Percentiles rank a stretch among this genome's conserved stretches.
These are phyloP conservation scores for Begonia fuchsioides DNA, from an alignment of 306 rosid species.

Conservation along the genomic window DNA sequence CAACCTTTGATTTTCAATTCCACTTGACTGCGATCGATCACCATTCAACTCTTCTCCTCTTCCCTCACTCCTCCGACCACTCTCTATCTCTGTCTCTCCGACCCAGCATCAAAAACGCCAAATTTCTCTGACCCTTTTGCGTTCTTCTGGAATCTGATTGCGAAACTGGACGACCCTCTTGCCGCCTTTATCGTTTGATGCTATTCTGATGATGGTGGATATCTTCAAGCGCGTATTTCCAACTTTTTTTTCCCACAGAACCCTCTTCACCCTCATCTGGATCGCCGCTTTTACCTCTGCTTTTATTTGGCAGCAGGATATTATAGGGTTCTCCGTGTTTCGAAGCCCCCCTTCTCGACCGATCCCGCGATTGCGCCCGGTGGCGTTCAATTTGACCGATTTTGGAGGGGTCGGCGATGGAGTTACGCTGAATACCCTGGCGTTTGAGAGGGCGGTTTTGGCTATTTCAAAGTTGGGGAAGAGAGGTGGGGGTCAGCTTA, in stretches of 20 bases:
- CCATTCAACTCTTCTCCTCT: too few species aligned
- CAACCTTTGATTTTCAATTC: too few species aligned
- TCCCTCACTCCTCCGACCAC: too few species aligned
- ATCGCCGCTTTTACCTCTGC: slow-evolving; percentile 55
- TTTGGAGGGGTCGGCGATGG: slow-evolving; percentile 95
- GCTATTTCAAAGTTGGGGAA: slow-evolving; percentile 69
- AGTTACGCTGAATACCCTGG: slow-evolving; percentile 56
- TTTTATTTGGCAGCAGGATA: slow-evolving; percentile 66
- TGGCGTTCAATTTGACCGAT: slow-evolving; percentile 78
- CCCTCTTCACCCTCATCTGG: slow-evolving; percentile 69
- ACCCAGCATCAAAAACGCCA: too few species aligned
- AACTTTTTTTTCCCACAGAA: slow-evolving; percentile 46
- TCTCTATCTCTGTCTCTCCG: too few species aligned
- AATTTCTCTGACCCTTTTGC: too few species aligned
- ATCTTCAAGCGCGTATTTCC: slow-evolving; percentile 54
- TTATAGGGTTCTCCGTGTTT: slow-evolving; percentile 19
- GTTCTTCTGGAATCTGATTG: too few species aligned
- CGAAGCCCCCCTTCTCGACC: slow-evolving; percentile 20
- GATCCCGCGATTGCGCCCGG: slow-evolving; percentile 53
- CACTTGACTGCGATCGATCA: too few species aligned
- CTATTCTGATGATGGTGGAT: slow-evolving; percentile 45
- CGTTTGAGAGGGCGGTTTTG: slow-evolving; percentile 69
- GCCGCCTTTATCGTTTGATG: too few species aligned
- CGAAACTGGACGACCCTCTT: too few species aligned
- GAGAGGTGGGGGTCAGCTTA: slow-evolving; percentile 89